Conservation (phyloP, 306 rosid species). For the Gynostemma pentaphyllum region DNA sequence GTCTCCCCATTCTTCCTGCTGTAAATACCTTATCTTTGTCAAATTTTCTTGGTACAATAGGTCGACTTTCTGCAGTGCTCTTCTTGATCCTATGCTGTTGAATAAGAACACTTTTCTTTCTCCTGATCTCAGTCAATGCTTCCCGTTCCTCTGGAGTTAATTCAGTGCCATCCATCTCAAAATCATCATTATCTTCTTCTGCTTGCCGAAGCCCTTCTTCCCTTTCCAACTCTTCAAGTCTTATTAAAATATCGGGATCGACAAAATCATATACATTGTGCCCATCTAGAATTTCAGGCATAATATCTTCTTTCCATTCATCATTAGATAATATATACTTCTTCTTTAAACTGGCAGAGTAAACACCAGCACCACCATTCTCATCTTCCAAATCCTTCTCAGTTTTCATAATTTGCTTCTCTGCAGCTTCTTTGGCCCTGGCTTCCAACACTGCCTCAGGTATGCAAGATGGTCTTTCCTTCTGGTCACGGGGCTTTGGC, state of each 20-base stretch:
- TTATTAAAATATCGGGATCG: constrained; percentile 58
- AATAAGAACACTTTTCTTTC: constrained; percentile 52
- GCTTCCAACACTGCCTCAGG: constrained; percentile 67
- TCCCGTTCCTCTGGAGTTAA: constrained; percentile 55
- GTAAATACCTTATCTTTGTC: constrained; percentile 56
- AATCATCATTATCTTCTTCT: constrained; percentile 41
- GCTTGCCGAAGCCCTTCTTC: constrained; percentile 54
- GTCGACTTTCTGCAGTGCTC: constrained; percentile 79
- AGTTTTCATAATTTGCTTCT: constrained; percentile 47
- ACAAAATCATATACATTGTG: constrained; percentile 78
- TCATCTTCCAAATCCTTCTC: constrained; percentile 74
- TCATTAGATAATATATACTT: constrained; percentile 56
- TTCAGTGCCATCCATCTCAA: constrained; percentile 54
- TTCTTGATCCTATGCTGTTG: constrained; percentile 72
- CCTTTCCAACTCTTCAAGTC: constrained; percentile 79
- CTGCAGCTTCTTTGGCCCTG: constrained; percentile 46
- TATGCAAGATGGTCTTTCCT: constrained; percentile 71
- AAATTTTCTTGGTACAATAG: constrained; percentile 69
- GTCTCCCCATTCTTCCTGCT: constrained; percentile 72
- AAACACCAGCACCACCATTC: constrained; percentile 92
- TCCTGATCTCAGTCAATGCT: constrained; percentile 57
- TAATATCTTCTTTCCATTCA: constrained; percentile 76
- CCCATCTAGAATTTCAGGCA: constrained; percentile 87
- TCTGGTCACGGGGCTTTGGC: constrained; percentile 67
- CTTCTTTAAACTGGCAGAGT: constrained; percentile 72